Evolutionary conservation across 169 alveolate species (phyloP).

Genomic region (Pseudocohnilembus persalinus): DNA sequence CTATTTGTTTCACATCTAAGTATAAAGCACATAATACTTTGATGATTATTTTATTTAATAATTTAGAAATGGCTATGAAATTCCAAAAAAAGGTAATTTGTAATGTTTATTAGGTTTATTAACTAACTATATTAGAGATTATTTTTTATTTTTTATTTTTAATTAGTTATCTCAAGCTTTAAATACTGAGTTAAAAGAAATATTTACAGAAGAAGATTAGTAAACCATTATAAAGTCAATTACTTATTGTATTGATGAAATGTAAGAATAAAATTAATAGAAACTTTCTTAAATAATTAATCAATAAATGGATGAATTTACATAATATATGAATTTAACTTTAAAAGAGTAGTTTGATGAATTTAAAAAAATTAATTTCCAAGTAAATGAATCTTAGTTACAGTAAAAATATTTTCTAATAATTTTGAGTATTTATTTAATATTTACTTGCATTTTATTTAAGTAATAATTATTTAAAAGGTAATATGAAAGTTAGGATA

Average conservation of each 20-base stretch:
- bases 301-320: neutral
- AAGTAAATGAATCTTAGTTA: neutral
- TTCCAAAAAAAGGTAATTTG: neutral
- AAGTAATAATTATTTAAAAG: neutral
- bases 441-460: too few species aligned
- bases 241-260: neutral
- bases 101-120: too few species aligned
- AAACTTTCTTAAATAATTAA: too few species aligned
- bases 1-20: neutral
- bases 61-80: neutral
- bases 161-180: neutral
- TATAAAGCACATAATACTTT: neutral
- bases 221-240: neutral
- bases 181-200: neutral
- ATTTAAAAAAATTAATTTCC: too few species aligned
- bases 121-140: neutral
- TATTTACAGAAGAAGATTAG: neutral
- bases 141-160: too few species aligned
- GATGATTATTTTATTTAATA: too few species aligned
- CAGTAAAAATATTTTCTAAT: neutral
- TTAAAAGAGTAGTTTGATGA: neutral
- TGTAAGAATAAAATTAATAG: neutral
- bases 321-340: neutral
- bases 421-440: neutral
- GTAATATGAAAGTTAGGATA: neutral